These are phyloP conservation scores for Emiliania huxleyi DNA, from an alignment of 78 protist genomes.

Conservation along the genomic window DNA sequence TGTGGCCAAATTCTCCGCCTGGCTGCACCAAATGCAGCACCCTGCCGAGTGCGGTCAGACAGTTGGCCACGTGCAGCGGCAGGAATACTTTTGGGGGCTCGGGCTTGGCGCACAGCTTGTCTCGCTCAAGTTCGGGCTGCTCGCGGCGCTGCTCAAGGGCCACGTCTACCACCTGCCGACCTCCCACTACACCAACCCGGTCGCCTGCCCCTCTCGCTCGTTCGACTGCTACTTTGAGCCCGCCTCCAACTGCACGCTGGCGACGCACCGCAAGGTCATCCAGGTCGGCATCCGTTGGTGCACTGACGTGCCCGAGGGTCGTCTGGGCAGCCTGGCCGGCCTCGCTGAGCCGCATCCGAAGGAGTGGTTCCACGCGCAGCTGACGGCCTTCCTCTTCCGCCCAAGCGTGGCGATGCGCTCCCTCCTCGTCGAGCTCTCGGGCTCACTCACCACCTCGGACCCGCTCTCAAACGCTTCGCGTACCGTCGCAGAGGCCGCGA, in stretches of 20 bases:
- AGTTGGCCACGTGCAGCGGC: background rate
- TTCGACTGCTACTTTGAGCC: constrained; percentile 8
- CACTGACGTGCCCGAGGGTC: background rate
- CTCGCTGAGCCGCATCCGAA: background rate
- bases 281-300: background rate
- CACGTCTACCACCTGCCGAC: background rate
- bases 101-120: background rate
- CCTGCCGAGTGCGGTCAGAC: background rate
- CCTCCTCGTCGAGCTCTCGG: background rate
- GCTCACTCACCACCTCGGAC: too few species aligned
- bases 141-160: background rate
- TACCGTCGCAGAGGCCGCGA: too few species aligned
- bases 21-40: background rate
- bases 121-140: background rate
- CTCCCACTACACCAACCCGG: background rate
- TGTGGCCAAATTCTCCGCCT: too few species aligned
- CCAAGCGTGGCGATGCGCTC: background rate
- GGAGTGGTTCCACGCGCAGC: constrained; percentile 1
- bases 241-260: background rate
- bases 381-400: background rate
- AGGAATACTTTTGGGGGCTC: background rate
- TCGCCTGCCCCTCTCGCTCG: background rate
- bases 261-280: too few species aligned
- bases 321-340: background rate
- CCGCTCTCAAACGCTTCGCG: too few species aligned